Evolutionary conservation across 345 rosid species (phyloP).

Genomic region (Eucalyptus sideroxylon): DNA sequence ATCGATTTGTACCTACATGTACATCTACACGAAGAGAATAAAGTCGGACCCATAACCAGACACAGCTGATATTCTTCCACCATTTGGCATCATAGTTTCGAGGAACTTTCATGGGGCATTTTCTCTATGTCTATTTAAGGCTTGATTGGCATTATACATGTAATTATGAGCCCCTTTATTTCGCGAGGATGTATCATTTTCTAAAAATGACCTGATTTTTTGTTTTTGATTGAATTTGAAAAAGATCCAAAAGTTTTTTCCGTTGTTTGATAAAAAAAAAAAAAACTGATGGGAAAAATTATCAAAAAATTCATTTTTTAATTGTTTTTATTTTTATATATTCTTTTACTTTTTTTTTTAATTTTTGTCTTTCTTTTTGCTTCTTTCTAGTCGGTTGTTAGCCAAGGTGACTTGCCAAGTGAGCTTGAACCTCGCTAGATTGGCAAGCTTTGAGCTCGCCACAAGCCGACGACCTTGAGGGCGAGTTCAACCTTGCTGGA

Average conservation of each 20-base stretch:
- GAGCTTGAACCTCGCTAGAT: no score
- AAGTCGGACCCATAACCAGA: neutral
- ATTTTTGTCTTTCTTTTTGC: no score
- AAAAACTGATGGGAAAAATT: no score
- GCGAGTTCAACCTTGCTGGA: rapidly evolving
- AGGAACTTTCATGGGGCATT: neutral
- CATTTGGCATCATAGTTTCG: neutral
- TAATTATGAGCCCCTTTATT: neutral
- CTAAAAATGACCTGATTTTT: neutral
- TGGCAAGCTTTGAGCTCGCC: rapidly evolving
- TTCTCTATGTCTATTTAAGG: neutral
- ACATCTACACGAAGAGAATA: neutral
- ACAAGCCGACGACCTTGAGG: neutral
- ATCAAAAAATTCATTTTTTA: no score
- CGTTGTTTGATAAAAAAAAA: neutral
- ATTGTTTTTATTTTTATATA: no score
- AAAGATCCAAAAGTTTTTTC: no score
- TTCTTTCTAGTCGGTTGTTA: neutral
- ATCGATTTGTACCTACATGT: neutral
- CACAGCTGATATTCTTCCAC: neutral
- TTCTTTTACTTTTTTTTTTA: no score
- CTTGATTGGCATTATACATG: neutral
- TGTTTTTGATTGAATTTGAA: no score
- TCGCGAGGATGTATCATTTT: no score
- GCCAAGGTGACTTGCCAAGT: neutral